Percentiles rank a stretch among this genome's conserved stretches.
phyloP scores from a whole-genome alignment of 257 asterid genomes.

The Anisodus tanguticus region DNA sequence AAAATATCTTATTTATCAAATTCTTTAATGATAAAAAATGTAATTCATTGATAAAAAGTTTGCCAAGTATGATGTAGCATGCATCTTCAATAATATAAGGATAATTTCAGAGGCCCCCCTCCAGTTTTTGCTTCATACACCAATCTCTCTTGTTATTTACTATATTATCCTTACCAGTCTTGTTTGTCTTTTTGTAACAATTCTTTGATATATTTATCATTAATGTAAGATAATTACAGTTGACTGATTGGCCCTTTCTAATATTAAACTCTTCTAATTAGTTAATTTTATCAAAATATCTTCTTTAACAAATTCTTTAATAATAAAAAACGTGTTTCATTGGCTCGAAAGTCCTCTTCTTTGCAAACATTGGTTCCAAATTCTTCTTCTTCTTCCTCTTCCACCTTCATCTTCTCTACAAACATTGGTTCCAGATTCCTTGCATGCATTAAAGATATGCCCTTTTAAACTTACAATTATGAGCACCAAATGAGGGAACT shows the following conservation, averaged over 20 bases:
- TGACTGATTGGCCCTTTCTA: not conserved
- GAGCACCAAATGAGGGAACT: constrained; percentile 21
- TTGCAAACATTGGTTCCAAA: not conserved
- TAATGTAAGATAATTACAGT: constrained; percentile 13
- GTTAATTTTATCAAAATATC: not conserved
- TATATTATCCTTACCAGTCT: not conserved
- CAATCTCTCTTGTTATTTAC: not conserved
- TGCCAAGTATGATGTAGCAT: constrained; percentile 1
- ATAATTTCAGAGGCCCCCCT: constrained; percentile 2
- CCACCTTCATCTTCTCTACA: not conserved
- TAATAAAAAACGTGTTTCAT: not conserved
- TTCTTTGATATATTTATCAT: not conserved
- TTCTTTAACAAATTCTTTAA: constrained; percentile 9
- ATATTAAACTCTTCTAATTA: constrained; percentile 11
- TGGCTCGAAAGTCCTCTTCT: not conserved
- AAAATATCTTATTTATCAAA: not conserved
- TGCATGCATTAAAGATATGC: not conserved
- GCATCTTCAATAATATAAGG: not conserved
- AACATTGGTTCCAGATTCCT: not conserved
- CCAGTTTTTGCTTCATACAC: not conserved
- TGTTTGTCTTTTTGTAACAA: not conserved
- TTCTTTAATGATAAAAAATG: not conserved
- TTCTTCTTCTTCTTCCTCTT: not conserved
- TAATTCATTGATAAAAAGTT: not conserved
- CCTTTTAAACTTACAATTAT: constrained; percentile 2